Evolutionary conservation across 1,139 yeast genomes (phyloP).

Genomic region (Sugiyamaella pinicola): DNA sequence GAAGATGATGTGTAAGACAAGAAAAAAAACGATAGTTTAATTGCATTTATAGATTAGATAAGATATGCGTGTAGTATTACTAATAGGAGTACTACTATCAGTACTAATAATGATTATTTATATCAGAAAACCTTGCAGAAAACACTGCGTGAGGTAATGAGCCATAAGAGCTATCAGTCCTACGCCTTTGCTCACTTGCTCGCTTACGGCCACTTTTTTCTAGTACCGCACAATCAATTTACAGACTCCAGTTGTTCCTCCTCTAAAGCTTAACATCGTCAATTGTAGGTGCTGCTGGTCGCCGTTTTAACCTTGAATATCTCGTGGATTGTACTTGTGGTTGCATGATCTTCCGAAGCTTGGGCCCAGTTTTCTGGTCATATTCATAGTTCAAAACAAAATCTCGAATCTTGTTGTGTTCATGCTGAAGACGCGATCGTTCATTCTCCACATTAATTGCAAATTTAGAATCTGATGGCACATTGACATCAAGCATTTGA

Average conservation of each 20-base stretch:
- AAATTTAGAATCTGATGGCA: slow-evolving; percentile 37
- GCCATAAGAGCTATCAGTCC: too few relatives aligned
- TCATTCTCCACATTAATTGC: slow-evolving; percentile 34
- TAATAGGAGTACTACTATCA: too few relatives aligned
- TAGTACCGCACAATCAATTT: too few relatives aligned
- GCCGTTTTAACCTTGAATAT: slow-evolving; percentile 18
- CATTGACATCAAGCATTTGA: slow-evolving; percentile 29
- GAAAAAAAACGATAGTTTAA: not conserved
- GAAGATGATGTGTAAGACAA: slow-evolving; percentile 1
- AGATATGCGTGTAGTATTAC: not conserved
- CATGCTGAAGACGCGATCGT: slow-evolving; percentile 30
- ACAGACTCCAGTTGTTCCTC: too few relatives aligned
- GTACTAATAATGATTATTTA: too few relatives aligned
- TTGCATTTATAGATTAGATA: slow-evolving; percentile 10
- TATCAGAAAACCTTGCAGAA: too few relatives aligned
- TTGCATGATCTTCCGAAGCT: slow-evolving; percentile 24
- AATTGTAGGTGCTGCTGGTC: slow-evolving; percentile 6
- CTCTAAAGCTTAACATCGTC: slow-evolving; percentile 12
- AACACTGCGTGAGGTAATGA: too few relatives aligned
- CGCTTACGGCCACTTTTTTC: too few relatives aligned
- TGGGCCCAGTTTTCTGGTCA: slow-evolving; percentile 16
- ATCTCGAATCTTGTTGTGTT: slow-evolving; percentile 34
- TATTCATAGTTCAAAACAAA: slow-evolving; percentile 36
- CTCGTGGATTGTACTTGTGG: slow-evolving; percentile 28
- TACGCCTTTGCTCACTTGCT: too few relatives aligned